These are phyloP conservation scores for Leishmania braziliensis DNA, from an alignment of 208 protist species.

Conservation along the genomic window DNA sequence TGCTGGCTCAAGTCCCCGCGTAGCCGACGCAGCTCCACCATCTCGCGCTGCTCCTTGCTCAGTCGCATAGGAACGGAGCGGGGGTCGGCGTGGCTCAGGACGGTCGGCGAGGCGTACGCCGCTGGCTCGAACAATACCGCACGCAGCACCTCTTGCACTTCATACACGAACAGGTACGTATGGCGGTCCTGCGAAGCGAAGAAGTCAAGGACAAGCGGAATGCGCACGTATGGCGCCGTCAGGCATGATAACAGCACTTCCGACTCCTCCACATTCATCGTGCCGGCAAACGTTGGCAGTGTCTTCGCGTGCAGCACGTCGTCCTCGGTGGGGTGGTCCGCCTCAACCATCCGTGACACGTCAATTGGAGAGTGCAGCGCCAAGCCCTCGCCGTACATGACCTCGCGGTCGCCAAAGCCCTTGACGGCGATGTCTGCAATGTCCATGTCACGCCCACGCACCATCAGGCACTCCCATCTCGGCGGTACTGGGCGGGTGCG, in stretches of 20 bases:
- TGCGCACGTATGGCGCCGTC: slow-evolving; percentile 84
- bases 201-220: slow-evolving; percentile 87
- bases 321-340: slow-evolving; percentile 77
- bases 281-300: slow-evolving; percentile 78
- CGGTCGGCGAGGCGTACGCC: slow-evolving; percentile 49
- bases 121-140: slow-evolving; percentile 92
- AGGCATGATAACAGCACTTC: slow-evolving; percentile 88
- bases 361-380: slow-evolving; percentile 76
- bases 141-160: slow-evolving; percentile 81
- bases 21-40: slow-evolving; percentile 34
- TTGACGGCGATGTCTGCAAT: slow-evolving; percentile 77
- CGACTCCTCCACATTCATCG: slow-evolving; percentile 69
- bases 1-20: slow-evolving; percentile 39
- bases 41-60: slow-evolving; percentile 50
- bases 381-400: slow-evolving; percentile 76
- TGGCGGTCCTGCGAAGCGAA: slow-evolving; percentile 88
- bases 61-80: slow-evolving; percentile 65
- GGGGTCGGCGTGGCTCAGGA: slow-evolving; percentile 36
- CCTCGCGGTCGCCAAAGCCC: slow-evolving; percentile 77
- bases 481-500: slow-evolving; percentile 50
- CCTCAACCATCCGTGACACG: slow-evolving; percentile 52
- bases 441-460: slow-evolving; percentile 80
- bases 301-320: slow-evolving; percentile 81
- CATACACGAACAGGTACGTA: slow-evolving; percentile 62
- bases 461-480: slow-evolving; percentile 73